A percentile compares a stretch with the other conserved stretches of the same genome.
phyloP scores from a whole-genome alignment of 1,284 basidiomycete genomes.

The Apiotrichum sp. region DNA sequence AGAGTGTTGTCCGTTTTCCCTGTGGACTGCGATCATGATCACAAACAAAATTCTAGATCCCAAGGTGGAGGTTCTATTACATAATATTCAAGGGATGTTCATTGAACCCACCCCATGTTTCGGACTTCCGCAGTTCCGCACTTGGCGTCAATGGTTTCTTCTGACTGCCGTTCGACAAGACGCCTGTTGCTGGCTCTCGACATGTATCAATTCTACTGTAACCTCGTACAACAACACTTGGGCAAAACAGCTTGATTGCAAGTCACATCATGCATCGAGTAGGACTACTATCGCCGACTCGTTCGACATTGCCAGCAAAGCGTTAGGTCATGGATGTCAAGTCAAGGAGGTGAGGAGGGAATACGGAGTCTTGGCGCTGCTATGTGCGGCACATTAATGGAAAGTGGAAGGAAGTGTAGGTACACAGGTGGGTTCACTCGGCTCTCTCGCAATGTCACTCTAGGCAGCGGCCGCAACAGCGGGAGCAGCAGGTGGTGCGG shows the following conservation, averaged over 20 bases:
- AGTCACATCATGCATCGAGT: slow-evolving; percentile 16
- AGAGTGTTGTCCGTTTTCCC: no score
- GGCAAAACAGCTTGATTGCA: not conserved
- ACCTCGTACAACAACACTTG: no score
- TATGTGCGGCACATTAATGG: slow-evolving; percentile 15
- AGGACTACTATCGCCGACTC: slow-evolving; percentile 8
- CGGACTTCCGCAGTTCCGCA: no score
- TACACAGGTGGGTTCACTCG: slow-evolving; percentile 15
- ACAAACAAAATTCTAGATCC: slow-evolving; percentile 6
- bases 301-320: slow-evolving; percentile 5
- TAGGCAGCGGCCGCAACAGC: slow-evolving; percentile 35
- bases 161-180: no score
- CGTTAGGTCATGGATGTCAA: slow-evolving; percentile 8
- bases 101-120: not conserved
- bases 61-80: slow-evolving; percentile 3
- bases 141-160: no score
- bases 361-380: slow-evolving; percentile 2
- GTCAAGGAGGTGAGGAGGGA: slow-evolving; percentile 4
- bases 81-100: not conserved
- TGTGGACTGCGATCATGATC: not conserved
- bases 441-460: slow-evolving; percentile 9
- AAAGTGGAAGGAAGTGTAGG: slow-evolving; percentile 1
- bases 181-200: no score
- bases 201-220: no score
- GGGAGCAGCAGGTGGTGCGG: slow-evolving; percentile 27